A percentile compares a stretch with the other conserved stretches of the same genome.
These are phyloP conservation scores for Trichoderma gamsii DNA, from an alignment of 495 filamentous ascomycete genomes.

Conservation along the genomic window DNA sequence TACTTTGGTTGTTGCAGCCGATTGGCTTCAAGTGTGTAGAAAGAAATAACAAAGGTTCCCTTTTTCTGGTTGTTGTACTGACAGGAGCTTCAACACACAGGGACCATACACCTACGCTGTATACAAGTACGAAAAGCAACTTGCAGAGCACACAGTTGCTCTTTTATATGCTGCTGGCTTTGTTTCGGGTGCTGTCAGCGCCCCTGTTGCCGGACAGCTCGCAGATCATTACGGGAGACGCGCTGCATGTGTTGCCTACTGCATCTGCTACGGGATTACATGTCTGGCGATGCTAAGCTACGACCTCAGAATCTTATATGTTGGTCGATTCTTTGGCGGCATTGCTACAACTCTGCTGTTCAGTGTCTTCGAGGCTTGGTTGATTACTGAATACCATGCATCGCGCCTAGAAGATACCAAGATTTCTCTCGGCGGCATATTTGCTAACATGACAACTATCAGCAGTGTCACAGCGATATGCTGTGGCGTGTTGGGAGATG, in stretches of 20 bases:
- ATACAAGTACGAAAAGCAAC: constrained; percentile 39
- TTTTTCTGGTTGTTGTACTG: neutral
- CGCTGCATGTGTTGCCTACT: constrained; percentile 33
- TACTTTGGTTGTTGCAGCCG: constrained; percentile 31
- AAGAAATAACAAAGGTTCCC: neutral
- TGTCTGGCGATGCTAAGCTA: constrained; percentile 34
- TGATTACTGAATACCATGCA: constrained; percentile 39
- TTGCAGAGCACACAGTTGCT: constrained; percentile 35
- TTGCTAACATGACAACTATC: constrained; percentile 35
- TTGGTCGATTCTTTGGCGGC: constrained; percentile 36
- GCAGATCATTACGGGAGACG: constrained; percentile 38
- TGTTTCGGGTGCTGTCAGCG: constrained; percentile 36
- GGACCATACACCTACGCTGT: constrained; percentile 42
- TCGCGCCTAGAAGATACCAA: constrained; percentile 21
- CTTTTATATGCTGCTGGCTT: constrained; percentile 37
- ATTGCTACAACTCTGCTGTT: constrained; percentile 38
- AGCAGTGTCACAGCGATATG: constrained; percentile 36
- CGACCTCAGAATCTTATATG: constrained; percentile 30
- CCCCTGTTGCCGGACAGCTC: constrained; percentile 34
- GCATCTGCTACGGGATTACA: constrained; percentile 34
- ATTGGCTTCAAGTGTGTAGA: constrained; percentile 37
- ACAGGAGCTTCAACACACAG: constrained; percentile 20
- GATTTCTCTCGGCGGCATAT: constrained; percentile 26
- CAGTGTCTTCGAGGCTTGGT: constrained; percentile 41
- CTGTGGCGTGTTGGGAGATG: constrained; percentile 32